phyloP scores from a whole-genome alignment of 2,329 filamentous ascomycete genomes.

The Lanzia echinophila region DNA sequence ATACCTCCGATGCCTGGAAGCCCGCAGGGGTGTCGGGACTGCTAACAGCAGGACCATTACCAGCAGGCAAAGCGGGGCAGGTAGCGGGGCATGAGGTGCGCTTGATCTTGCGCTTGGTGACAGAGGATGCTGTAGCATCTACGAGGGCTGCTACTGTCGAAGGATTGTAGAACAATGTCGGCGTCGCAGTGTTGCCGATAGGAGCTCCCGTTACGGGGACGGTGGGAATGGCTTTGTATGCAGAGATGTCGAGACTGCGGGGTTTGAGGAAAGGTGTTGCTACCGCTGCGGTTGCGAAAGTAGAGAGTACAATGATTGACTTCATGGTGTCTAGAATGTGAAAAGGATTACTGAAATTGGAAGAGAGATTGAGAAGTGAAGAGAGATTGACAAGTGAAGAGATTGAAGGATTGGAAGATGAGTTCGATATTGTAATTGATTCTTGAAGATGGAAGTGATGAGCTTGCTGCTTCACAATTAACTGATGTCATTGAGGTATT shows the following conservation, averaged over 20 bases:
- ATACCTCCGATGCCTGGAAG: neutral
- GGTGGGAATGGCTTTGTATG: conserved; percentile 6
- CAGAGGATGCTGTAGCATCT: neutral
- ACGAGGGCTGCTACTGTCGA: neutral
- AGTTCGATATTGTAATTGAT: no score
- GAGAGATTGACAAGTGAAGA: neutral
- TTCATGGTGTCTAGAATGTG: conserved; percentile 1
- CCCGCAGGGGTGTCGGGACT: conserved; percentile 1
- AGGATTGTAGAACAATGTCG: conserved; percentile 1
- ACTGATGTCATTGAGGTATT: neutral
- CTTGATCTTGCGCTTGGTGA: neutral
- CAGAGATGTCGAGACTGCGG: conserved; percentile 4
- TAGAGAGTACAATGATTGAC: neutral
- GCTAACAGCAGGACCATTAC: neutral
- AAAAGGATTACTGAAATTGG: neutral
- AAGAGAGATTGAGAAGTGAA: neutral
- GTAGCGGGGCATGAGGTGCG: neutral
- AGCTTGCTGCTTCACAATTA: no score
- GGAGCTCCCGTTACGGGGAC: conserved; percentile 2
- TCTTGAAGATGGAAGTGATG: no score
- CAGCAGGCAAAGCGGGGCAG: neutral
- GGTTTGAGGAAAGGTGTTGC: conserved; percentile 3
- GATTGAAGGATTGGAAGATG: neutral
- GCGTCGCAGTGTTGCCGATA: neutral
- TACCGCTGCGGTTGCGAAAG: neutral